Evolutionary conservation across 768 basidiomycete species (phyloP).

Genomic region (Thelephora ganbajun): DNA sequence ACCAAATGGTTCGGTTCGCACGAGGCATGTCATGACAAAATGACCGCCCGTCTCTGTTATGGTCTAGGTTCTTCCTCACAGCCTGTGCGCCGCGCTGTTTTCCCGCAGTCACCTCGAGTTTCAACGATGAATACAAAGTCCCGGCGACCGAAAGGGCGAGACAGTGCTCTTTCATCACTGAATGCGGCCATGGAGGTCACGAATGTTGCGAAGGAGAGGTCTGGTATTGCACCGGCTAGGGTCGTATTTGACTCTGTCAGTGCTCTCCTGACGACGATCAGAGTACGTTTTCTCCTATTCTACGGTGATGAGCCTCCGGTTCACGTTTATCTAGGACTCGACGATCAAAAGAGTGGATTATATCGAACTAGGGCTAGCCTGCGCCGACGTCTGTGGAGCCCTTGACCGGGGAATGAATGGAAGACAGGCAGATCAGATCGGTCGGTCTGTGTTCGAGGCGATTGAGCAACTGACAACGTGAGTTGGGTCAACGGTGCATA

Average conservation of each 20-base stretch:
- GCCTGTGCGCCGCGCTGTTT: no score
- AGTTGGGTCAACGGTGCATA: background rate
- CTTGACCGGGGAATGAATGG: background rate
- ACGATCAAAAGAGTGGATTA: background rate
- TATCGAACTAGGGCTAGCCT: background rate
- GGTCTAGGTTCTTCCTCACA: no score
- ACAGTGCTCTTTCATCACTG: no score
- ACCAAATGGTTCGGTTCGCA: no score
- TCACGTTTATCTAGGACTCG: background rate
- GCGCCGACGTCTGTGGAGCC: background rate
- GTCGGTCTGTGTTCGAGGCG: background rate
- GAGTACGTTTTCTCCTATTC: background rate
- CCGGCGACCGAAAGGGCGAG: no score
- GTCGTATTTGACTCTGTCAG: background rate
- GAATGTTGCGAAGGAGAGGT: no score
- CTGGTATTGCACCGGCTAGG: background rate
- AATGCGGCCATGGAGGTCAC: no score
- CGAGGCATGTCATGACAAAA: no score
- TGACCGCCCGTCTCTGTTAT: no score
- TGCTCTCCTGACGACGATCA: background rate
- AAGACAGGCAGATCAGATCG: background rate
- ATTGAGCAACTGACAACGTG: background rate
- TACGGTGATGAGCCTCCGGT: background rate
- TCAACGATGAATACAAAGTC: no score
- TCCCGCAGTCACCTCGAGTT: no score